Conservation (phyloP, 495 filamentous ascomycete species). For the Penicillium pulvis region DNA sequence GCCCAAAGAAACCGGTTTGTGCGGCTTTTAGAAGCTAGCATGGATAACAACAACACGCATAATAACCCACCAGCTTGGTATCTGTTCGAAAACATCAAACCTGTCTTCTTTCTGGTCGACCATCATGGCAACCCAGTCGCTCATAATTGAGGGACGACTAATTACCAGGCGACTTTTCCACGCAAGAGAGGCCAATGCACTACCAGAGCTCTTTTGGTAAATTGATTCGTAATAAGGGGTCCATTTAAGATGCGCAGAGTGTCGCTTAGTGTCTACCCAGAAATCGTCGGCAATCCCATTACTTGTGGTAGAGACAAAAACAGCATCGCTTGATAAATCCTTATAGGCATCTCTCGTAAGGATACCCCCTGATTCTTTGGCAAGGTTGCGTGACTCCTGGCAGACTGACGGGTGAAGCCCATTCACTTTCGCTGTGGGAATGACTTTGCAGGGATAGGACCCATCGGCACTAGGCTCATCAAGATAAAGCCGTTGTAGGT, state of each 20-base stretch:
- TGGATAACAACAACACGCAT: constrained; percentile 10
- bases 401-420: constrained; percentile 11
- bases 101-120: constrained; percentile 3
- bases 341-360: not conserved
- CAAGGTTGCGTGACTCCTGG: constrained; percentile 11
- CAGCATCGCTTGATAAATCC: not conserved
- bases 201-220: constrained; percentile 7
- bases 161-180: constrained; percentile 8
- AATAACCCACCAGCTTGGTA: constrained; percentile 10
- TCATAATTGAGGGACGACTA: constrained; percentile 8
- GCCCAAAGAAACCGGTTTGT: constrained; percentile 10
- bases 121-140: not conserved
- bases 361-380: constrained; percentile 10
- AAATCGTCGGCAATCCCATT: not conserved
- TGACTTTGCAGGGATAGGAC: not conserved
- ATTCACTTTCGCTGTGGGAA: constrained; percentile 3
- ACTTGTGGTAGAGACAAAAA: constrained; percentile 2
- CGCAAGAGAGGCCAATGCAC: constrained; percentile 10
- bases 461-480: constrained; percentile 1
- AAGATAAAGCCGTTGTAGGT: not conserved
- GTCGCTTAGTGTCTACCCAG: constrained; percentile 10
- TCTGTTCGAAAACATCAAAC: constrained; percentile 8
- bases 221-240: constrained; percentile 4
- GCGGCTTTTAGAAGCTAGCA: constrained; percentile 10
- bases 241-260: constrained; percentile 14